phyloP scores from a whole-genome alignment of 306 rosid species.

The Prunus mongolica region DNA sequence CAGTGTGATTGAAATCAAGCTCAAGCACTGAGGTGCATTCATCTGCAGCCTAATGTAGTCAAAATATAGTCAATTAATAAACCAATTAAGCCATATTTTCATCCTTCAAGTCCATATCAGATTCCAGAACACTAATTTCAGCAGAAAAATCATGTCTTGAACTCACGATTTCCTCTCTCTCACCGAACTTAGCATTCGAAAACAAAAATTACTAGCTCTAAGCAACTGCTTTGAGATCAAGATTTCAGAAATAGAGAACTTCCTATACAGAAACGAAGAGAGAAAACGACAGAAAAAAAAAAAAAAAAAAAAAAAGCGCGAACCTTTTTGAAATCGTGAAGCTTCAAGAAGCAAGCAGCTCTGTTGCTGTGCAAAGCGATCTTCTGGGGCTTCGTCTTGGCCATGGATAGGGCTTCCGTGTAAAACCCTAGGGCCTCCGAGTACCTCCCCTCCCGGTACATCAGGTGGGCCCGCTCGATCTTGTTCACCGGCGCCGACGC shows the following conservation, averaged over 20 bases:
- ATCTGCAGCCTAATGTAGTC: conserved; percentile 68
- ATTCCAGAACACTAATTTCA: neutral
- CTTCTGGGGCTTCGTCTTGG: conserved; percentile 69
- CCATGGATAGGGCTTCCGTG: conserved; percentile 74
- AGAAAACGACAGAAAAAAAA: neutral
- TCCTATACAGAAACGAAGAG: neutral
- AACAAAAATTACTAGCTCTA: neutral
- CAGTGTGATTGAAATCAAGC: conserved; percentile 74
- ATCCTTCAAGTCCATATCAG: neutral
- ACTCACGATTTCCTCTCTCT: neutral
- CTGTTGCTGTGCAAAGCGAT: conserved; percentile 81
- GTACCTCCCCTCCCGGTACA: conserved; percentile 83
- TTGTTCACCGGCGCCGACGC: conserved; percentile 57
- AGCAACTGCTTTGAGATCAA: neutral
- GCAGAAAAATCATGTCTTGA: neutral
- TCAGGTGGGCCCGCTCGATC: conserved; percentile 82
- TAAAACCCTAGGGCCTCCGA: conserved; percentile 73
- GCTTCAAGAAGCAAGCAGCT: conserved; percentile 90
- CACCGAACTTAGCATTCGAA: neutral
- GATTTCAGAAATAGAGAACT: neutral
- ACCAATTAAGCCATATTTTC: neutral
- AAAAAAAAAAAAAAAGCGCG: neutral
- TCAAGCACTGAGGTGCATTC: conserved; percentile 93
- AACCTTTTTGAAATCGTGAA: conserved; percentile 81
- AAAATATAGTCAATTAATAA: conserved; percentile 13